These are phyloP conservation scores for Platanthera zijinensis DNA, from an alignment of 106 monocot species.

Conservation along the genomic window DNA sequence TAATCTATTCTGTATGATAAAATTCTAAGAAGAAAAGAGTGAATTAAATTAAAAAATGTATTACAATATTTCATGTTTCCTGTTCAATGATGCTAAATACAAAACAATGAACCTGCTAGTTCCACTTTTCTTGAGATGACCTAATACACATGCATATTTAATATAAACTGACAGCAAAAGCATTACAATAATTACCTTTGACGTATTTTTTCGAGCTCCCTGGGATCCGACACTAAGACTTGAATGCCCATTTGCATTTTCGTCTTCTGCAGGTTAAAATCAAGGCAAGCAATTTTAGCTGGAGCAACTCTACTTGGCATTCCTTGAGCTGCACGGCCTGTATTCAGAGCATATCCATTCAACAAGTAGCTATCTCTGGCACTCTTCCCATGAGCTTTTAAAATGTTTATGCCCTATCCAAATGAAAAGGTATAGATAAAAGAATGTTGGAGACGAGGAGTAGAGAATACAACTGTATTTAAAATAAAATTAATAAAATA, in stretches of 20 bases:
- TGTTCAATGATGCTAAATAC: neutral
- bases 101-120: neutral
- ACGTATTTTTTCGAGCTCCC: conserved; percentile 98
- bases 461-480: neutral
- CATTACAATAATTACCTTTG: conserved; percentile 47
- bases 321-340: conserved; percentile 95
- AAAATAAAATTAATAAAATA: neutral
- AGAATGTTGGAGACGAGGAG: neutral
- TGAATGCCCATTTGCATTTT: conserved; percentile 99
- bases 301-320: conserved; percentile 90
- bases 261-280: conserved; percentile 98
- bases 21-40: neutral
- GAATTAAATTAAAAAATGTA: neutral
- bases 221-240: conserved; percentile 85
- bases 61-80: neutral
- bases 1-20: neutral
- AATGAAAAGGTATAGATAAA: neutral
- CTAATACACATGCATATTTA: neutral
- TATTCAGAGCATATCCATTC: conserved; percentile 96
- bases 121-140: neutral
- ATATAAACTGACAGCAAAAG: neutral
- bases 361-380: conserved; percentile 89
- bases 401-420: conserved; percentile 81
- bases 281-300: conserved; percentile 95
- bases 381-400: conserved; percentile 99